phyloP scores from a whole-genome alignment of 2,329 filamentous ascomycete genomes.

The Colletotrichum brevisporum region DNA sequence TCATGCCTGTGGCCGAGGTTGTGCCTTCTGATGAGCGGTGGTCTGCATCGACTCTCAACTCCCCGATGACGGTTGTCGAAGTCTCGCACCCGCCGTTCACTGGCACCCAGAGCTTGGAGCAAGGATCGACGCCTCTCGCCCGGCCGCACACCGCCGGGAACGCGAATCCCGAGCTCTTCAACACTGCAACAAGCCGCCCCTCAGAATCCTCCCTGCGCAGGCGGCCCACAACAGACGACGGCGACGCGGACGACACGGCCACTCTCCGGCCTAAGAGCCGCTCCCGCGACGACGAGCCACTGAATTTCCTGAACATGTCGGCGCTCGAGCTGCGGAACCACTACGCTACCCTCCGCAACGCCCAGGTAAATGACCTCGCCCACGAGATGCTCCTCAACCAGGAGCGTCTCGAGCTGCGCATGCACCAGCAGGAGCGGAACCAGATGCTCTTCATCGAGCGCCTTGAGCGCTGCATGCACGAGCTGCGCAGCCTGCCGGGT shows the following conservation, averaged over 20 bases:
- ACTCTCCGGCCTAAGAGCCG: conserved; percentile 24
- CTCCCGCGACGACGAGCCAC: not conserved
- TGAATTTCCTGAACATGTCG: conserved; percentile 25
- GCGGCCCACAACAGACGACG: not conserved
- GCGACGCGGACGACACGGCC: conserved; percentile 17
- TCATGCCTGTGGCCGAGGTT: conserved; percentile 58
- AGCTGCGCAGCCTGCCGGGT: conserved; percentile 25
- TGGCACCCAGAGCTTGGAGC: not conserved
- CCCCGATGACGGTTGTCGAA: conserved; percentile 23
- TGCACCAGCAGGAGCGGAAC: conserved; percentile 38
- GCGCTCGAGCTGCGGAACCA: conserved; percentile 35
- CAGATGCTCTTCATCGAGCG: conserved; percentile 37
- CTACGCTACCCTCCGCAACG: conserved; percentile 35
- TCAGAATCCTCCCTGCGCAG: not conserved
- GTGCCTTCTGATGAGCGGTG: conserved; percentile 44
- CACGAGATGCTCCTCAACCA: conserved; percentile 42
- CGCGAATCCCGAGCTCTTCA: not conserved
- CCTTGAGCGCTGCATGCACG: conserved; percentile 38
- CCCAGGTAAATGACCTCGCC: conserved; percentile 32
- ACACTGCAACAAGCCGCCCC: not conserved
- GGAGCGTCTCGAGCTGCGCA: conserved; percentile 39
- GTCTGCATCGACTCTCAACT: conserved; percentile 38
- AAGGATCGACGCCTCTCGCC: conserved; percentile 9
- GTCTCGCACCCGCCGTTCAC: conserved; percentile 19
- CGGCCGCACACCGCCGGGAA: conserved; percentile 20